Evolutionary conservation across 106 monocot genomes (phyloP).

Genomic region (Allium fistulosum): DNA sequence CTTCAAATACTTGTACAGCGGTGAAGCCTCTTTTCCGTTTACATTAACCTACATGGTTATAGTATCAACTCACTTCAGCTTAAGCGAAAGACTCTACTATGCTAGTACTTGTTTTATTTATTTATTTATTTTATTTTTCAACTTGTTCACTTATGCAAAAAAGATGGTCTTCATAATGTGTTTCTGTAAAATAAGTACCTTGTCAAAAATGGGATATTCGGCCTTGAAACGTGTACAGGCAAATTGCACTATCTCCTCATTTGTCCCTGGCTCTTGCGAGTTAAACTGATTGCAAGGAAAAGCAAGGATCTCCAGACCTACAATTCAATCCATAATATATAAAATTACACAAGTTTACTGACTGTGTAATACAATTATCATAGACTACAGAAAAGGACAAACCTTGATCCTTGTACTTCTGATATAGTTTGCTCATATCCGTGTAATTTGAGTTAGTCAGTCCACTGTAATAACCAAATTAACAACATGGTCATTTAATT

Average conservation of each 20-base stretch:
- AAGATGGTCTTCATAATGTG: too few relatives aligned
- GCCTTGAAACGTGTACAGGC: constrained; percentile 97
- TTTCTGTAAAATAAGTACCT: constrained; percentile 31
- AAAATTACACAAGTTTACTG: background rate
- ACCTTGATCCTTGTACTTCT: constrained; percentile 73
- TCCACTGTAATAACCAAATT: constrained; percentile 38
- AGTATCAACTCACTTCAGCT: background rate
- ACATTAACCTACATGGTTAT: constrained; percentile 61
- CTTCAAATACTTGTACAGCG: constrained; percentile 87
- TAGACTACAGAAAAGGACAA: background rate
- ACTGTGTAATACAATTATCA: too few relatives aligned
- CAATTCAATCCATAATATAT: background rate
- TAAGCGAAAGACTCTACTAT: background rate
- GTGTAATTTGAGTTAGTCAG: constrained; percentile 77
- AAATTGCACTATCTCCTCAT: constrained; percentile 87
- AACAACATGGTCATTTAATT: background rate
- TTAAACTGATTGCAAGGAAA: constrained; percentile 99
- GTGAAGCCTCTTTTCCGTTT: constrained; percentile 67
- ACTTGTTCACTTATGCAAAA: too few relatives aligned
- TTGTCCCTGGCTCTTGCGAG: constrained; percentile 75
- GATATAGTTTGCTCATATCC: constrained; percentile 53
- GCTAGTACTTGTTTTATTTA: background rate
- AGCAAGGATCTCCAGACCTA: constrained; percentile 87
- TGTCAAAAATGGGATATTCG: constrained; percentile 97
- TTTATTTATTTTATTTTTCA: too few relatives aligned